Conservation (phyloP, 148 eudicot genomes). For the Pouteria glomerata region DNA sequence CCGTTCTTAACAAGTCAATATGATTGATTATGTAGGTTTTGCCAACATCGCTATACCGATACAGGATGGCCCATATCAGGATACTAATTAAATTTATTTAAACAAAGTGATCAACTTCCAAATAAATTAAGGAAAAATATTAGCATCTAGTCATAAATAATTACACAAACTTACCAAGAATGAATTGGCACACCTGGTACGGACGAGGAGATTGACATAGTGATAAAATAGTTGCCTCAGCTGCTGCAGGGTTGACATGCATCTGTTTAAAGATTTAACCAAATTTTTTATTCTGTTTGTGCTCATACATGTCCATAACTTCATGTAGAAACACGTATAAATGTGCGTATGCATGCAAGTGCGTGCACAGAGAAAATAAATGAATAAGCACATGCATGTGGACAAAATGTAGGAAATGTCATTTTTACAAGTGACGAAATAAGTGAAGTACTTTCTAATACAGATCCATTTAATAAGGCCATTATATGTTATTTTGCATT, state of each 20-base stretch:
- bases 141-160: background rate
- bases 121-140: background rate
- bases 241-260: conserved; percentile 80
- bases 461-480: background rate
- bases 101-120: conserved; percentile 6
- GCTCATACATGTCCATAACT: background rate
- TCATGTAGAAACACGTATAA: background rate
- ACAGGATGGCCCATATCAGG: too few species aligned
- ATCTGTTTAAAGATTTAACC: conserved; percentile 39
- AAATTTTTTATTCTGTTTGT: background rate
- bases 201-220: conserved; percentile 78
- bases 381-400: background rate
- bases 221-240: conserved; percentile 85
- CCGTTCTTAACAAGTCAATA: too few species aligned
- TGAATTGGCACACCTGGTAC: conserved; percentile 82
- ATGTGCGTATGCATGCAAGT: background rate
- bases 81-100: too few species aligned
- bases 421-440: background rate
- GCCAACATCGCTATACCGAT: too few species aligned
- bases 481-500: background rate
- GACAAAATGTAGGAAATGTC: background rate
- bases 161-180: conserved; percentile 62
- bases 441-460: background rate
- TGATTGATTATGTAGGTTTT: too few species aligned
- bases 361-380: background rate